phyloP scores from a whole-genome alignment of 176 grass and related monocot species.

The Oryza nivara region DNA sequence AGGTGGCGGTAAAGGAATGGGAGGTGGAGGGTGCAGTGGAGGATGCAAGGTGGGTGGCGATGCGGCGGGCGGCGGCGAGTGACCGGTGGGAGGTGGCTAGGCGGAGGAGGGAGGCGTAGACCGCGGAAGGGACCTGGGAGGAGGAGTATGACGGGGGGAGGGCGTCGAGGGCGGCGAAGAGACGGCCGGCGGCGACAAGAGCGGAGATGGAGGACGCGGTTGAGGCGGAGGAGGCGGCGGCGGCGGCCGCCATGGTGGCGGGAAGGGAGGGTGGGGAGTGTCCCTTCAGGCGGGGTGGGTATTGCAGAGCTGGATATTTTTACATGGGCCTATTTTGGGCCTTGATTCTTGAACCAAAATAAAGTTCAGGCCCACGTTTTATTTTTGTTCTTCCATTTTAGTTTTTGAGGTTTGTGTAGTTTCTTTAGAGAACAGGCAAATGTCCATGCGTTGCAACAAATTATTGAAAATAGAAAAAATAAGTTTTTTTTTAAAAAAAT shows the following conservation, averaged over 20 bases:
- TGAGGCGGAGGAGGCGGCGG: neutral
- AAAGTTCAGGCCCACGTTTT: neutral
- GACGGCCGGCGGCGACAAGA: constrained; percentile 31
- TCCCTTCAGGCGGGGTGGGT: neutral
- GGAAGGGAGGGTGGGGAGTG: neutral
- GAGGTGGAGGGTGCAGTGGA: constrained; percentile 4
- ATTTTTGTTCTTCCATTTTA: neutral
- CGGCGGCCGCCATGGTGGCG: constrained; percentile 37
- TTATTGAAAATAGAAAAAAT: no score
- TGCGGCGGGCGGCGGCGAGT: constrained; percentile 55
- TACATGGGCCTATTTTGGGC: neutral
- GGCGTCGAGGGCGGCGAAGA: constrained; percentile 52
- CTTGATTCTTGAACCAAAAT: neutral
- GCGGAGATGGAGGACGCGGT: constrained; percentile 16
- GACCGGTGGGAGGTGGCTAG: constrained; percentile 40
- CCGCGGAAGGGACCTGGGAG: constrained; percentile 28
- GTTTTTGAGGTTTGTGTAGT: neutral
- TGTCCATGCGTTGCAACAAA: no score
- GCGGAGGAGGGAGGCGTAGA: constrained; percentile 47
- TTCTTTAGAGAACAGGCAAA: neutral
- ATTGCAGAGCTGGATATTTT: neutral
- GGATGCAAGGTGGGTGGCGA: constrained; percentile 46
- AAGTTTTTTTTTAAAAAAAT: no score
- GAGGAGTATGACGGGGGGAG: constrained; percentile 11
- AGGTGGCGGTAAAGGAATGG: neutral